Percentiles rank a stretch among this genome's conserved stretches.
Conservation (phyloP, 108 stramenopile species). For the Pseudonitzschia pungens region DNA sequence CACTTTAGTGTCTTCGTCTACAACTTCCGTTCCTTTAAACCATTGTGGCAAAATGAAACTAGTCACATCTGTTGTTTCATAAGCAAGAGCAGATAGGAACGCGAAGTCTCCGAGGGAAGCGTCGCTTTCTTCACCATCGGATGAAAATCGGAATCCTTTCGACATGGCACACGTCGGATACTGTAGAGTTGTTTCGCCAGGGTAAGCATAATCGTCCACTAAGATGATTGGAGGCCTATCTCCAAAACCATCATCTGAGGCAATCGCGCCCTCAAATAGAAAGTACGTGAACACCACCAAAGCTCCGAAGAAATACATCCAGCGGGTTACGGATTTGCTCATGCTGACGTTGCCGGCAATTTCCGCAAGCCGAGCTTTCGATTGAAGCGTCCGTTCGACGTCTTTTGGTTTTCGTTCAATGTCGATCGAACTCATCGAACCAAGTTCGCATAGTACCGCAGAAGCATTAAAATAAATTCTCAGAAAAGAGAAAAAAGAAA, state of each 20-base stretch:
- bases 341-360: slow-evolving; percentile 12
- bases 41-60: slow-evolving; percentile 35
- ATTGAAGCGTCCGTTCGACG: background rate
- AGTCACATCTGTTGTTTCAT: slow-evolving; percentile 38
- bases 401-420: background rate
- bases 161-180: slow-evolving; percentile 30
- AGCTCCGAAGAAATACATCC: slow-evolving; percentile 16
- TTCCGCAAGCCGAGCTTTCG: slow-evolving; percentile 2
- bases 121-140: background rate
- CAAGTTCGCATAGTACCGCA: slow-evolving; percentile 35
- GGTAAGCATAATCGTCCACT: slow-evolving; percentile 23
- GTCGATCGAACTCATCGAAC: slow-evolving; percentile 31
- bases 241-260: background rate
- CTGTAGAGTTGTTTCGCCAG: slow-evolving; percentile 10
- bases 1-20: slow-evolving; percentile 54
- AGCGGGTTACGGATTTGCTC: slow-evolving; percentile 1
- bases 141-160: slow-evolving; percentile 10
- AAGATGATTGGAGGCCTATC: slow-evolving; percentile 12
- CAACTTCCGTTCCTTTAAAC: slow-evolving; percentile 40
- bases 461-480: slow-evolving; percentile 42
- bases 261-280: slow-evolving; percentile 1
- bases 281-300: slow-evolving; percentile 11
- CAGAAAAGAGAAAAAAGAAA: slow-evolving; percentile 35
- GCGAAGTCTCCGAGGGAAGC: slow-evolving; percentile 46
- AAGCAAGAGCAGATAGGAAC: slow-evolving; percentile 41